Conservation (phyloP, 208 protist genomes). For the Phytomonas sp. region DNA sequence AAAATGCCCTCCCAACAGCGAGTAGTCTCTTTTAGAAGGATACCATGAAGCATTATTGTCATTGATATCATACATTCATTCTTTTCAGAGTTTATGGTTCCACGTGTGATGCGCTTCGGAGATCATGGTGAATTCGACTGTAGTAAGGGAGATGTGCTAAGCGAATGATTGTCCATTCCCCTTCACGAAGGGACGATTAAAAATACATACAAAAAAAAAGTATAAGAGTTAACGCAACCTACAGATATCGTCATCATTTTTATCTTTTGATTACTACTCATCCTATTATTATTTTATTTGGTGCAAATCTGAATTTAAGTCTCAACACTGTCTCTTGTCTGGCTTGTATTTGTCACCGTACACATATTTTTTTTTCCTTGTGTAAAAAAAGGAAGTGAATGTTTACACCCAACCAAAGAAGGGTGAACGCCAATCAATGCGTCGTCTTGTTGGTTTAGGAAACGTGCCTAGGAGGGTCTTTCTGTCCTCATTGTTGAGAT, state of each 20-base stretch:
- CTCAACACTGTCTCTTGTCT: background rate
- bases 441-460: background rate
- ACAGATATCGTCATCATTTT: background rate
- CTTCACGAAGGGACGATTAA: background rate
- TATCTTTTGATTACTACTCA: background rate
- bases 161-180: background rate
- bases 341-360: background rate
- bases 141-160: background rate
- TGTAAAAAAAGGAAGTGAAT: background rate
- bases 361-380: background rate
- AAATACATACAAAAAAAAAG: background rate
- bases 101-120: background rate
- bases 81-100: background rate
- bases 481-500: background rate
- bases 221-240: background rate
- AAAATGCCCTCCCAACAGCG: background rate
- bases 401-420: background rate
- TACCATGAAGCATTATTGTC: background rate
- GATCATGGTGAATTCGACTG: background rate
- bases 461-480: background rate
- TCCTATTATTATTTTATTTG: background rate
- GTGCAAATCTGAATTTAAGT: background rate
- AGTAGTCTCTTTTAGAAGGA: background rate
- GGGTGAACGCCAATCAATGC: background rate
- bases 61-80: background rate